A percentile compares a stretch with the other conserved stretches of the same genome.
phyloP scores from a whole-genome alignment of 2,329 filamentous ascomycete species.

The Sarocladiaceae sp. region DNA sequence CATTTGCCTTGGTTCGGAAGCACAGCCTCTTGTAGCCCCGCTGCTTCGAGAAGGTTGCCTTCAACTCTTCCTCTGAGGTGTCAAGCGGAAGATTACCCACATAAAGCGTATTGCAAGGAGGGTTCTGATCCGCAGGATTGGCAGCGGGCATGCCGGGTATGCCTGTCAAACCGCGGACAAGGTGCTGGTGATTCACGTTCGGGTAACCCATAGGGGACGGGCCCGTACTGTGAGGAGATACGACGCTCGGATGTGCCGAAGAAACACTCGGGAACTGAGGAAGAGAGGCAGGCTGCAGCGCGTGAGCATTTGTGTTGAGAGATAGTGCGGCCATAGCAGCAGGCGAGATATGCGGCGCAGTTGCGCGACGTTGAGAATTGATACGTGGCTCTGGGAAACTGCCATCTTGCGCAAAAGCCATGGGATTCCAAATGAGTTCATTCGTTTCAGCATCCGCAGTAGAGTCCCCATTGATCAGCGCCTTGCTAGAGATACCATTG shows the following conservation, averaged over 20 bases:
- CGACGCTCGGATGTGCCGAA: conserved; percentile 39
- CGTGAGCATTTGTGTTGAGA: conserved; percentile 59
- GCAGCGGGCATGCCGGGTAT: too few relatives aligned
- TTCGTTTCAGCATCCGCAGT: conserved; percentile 66
- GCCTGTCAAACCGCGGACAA: conserved; percentile 48
- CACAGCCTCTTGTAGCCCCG: conserved; percentile 93
- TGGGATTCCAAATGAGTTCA: conserved; percentile 66
- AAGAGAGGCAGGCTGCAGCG: conserved; percentile 49
- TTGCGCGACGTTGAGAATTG: conserved; percentile 55
- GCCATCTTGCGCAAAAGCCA: conserved; percentile 65
- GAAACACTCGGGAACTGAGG: conserved; percentile 37
- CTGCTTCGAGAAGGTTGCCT: conserved; percentile 87
- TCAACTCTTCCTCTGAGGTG: conserved; percentile 92
- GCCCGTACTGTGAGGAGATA: conserved; percentile 48
- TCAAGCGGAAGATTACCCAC: conserved; percentile 94
- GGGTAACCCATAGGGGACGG: conserved; percentile 11
- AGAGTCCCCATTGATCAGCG: conserved; percentile 64
- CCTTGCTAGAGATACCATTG: conserved; percentile 60
- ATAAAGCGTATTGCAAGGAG: conserved; percentile 95
- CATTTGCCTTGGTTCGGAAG: conserved; percentile 91
- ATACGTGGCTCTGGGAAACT: conserved; percentile 12
- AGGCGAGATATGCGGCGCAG: conserved; percentile 66
- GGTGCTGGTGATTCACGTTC: conserved; percentile 10
- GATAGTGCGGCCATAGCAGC: conserved; percentile 66
- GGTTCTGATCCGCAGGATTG: conserved; percentile 94